phyloP scores from a whole-genome alignment of 192 early-diverging fungal species.

The Obelidium mucronatum region DNA sequence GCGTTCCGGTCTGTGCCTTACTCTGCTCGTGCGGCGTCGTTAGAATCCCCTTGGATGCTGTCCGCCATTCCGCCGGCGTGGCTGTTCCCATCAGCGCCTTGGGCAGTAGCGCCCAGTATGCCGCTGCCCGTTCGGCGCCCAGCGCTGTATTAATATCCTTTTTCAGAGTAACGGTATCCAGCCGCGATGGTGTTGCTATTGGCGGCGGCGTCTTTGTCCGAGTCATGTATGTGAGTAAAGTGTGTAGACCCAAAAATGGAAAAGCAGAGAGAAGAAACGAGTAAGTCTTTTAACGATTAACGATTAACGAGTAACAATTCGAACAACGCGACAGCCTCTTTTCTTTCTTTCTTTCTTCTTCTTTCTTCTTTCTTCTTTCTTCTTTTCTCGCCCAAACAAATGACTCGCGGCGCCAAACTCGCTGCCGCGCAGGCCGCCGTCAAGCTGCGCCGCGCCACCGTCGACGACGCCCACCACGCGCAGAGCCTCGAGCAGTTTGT shows the following conservation, averaged over 20 bases:
- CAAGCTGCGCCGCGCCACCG: conserved; percentile 55
- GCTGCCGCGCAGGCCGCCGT: conserved; percentile 62
- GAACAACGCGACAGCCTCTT: no score
- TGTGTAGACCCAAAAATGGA: background rate
- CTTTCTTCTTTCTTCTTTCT: no score
- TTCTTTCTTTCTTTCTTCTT: no score
- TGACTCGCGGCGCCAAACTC: background rate
- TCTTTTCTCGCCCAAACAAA: no score
- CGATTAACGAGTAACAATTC: no score
- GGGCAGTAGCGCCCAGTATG: conserved; percentile 50
- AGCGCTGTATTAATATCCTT: conserved; percentile 47
- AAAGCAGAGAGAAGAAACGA: no score
- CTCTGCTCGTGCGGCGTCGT: conserved; percentile 19
- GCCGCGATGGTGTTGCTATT: conserved; percentile 23
- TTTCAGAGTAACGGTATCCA: conserved; percentile 51
- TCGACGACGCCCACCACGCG: conserved; percentile 39
- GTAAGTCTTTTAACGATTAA: no score
- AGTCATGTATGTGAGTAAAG: background rate
- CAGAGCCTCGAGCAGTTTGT: conserved; percentile 44
- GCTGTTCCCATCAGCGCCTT: conserved; percentile 45
- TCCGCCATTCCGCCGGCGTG: conserved; percentile 34
- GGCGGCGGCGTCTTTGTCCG: background rate
- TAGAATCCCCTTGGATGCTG: conserved; percentile 20
- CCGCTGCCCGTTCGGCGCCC: conserved; percentile 41
- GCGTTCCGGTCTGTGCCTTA: conserved; percentile 14